A percentile compares a stretch with the other conserved stretches of the same genome.
Evolutionary conservation across 1,284 basidiomycete genomes (phyloP).

Genomic region (Trametes pubescens): DNA sequence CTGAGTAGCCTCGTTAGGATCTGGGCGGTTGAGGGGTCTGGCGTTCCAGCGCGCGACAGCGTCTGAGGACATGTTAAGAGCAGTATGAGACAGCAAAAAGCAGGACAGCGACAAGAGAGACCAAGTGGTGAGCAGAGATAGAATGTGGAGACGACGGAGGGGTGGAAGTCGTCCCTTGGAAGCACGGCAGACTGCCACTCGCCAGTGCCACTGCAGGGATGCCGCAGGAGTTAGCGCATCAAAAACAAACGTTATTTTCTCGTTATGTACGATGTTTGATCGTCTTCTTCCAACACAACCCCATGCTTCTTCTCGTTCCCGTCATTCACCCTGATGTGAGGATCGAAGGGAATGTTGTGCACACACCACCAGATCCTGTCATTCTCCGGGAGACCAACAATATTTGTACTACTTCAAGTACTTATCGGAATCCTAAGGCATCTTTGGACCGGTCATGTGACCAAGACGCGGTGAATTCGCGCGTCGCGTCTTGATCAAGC

Average conservation of each 20-base stretch:
- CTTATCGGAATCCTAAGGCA: too few species aligned
- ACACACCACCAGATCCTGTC: too few species aligned
- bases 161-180: neutral
- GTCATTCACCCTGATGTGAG: too few species aligned
- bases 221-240: too few species aligned
- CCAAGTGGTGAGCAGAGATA: neutral
- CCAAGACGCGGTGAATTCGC: constrained; percentile 23
- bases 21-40: constrained; percentile 58
- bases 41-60: constrained; percentile 77
- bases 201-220: neutral
- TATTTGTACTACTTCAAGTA: too few species aligned
- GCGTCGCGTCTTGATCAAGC: constrained; percentile 30
- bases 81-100: neutral
- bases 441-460: constrained; percentile 20
- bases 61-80: constrained; percentile 62
- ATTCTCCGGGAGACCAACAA: too few species aligned
- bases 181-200: neutral
- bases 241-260: too few species aligned
- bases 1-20: constrained; percentile 36
- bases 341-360: too few species aligned
- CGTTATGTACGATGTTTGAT: too few species aligned
- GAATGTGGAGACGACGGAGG: neutral
- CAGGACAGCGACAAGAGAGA: neutral
- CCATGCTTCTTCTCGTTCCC: too few species aligned
- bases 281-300: too few species aligned